These are phyloP conservation scores for Ailanthus altissimus DNA, from an alignment of 345 rosid species.

Conservation along the genomic window DNA sequence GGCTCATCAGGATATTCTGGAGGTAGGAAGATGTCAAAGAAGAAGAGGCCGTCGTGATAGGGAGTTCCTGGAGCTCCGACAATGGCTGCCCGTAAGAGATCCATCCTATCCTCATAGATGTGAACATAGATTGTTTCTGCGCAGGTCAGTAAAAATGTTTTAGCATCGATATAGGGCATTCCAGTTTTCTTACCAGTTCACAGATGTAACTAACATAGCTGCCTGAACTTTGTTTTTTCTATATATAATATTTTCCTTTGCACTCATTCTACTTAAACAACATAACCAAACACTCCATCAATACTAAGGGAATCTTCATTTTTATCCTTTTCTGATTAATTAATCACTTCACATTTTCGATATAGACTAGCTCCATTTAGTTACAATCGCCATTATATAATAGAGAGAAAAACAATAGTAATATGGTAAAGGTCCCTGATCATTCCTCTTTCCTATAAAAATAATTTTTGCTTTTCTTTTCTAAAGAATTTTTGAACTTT, in stretches of 20 bases:
- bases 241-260: not conserved
- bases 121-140: slow-evolving; percentile 86
- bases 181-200: not conserved
- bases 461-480: not conserved
- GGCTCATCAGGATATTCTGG: slow-evolving; percentile 85
- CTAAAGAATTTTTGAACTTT: not conserved
- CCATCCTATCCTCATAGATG: slow-evolving; percentile 79
- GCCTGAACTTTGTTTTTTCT: not conserved
- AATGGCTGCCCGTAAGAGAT: slow-evolving; percentile 79
- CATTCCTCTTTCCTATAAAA: not conserved
- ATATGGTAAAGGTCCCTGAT: not conserved
- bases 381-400: not conserved
- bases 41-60: slow-evolving; percentile 89
- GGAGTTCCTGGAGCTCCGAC: slow-evolving; percentile 91
- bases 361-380: no score
- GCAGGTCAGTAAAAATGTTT: slow-evolving; percentile 3
- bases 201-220: not conserved
- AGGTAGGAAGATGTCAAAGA: slow-evolving; percentile 85
- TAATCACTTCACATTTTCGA: not conserved
- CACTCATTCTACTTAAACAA: not conserved
- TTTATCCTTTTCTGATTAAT: not conserved
- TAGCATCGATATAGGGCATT: not conserved
- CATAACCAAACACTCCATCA: not conserved
- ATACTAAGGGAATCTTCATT: not conserved
- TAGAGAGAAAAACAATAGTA: not conserved